Evolutionary conservation across 768 basidiomycete species (phyloP).

Genomic region (Russula sp.): DNA sequence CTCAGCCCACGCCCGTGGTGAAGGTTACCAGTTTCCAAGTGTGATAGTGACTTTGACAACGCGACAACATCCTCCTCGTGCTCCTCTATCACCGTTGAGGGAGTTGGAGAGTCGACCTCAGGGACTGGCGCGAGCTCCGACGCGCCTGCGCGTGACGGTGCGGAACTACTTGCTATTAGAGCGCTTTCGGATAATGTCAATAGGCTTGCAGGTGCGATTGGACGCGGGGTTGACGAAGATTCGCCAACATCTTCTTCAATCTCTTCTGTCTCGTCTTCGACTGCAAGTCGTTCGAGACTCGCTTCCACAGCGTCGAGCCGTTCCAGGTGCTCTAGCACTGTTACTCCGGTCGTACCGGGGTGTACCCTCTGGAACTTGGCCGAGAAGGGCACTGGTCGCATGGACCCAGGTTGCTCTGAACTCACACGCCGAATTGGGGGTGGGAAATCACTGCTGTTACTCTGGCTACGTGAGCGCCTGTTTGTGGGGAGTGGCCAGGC

Average conservation of each 20-base stretch:
- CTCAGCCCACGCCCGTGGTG: constrained; percentile 40
- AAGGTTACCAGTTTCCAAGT: constrained; percentile 48
- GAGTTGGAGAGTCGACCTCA: constrained; percentile 23
- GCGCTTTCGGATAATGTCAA: neutral
- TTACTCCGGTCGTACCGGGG: constrained; percentile 83
- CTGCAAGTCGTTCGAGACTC: constrained; percentile 68
- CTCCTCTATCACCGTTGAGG: constrained; percentile 33
- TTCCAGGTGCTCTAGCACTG: constrained; percentile 81
- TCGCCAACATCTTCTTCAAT: constrained; percentile 38
- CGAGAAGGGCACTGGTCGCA: constrained; percentile 77
- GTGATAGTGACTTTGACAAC: constrained; percentile 75
- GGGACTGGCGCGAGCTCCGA: constrained; percentile 29
- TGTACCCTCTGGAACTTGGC: constrained; percentile 82
- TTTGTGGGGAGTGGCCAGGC: constrained; percentile 50
- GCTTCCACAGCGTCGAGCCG: constrained; percentile 81
- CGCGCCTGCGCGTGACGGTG: constrained; percentile 21
- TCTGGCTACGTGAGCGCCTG: constrained; percentile 57
- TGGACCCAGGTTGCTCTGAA: constrained; percentile 58
- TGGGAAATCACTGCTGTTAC: constrained; percentile 64
- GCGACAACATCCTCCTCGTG: constrained; percentile 65
- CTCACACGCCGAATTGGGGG: constrained; percentile 65
- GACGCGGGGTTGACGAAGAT: constrained; percentile 18
- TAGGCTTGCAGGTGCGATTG: constrained; percentile 7
- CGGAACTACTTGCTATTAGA: constrained; percentile 16
- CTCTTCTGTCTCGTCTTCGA: constrained; percentile 50